Evolutionary conservation across 2,329 filamentous ascomycete species (phyloP), one percentile per base, ranked within the genome.

Genomic region (Aspergillus novoparasiticus): DNA sequence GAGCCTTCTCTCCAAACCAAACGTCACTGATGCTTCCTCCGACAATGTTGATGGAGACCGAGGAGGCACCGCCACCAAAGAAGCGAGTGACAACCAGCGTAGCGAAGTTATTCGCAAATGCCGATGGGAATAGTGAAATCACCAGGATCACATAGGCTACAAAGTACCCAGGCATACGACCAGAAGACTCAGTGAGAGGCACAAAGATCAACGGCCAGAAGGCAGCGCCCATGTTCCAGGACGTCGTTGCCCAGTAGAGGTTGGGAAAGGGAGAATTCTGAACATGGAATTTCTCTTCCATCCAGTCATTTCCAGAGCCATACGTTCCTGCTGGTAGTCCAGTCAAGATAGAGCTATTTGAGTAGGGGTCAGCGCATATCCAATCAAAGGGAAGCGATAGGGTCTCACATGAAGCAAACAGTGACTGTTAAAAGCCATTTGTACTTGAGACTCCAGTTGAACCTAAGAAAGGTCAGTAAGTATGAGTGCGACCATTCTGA

Each of bases 31-130:
- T 76, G 58, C 72, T 76, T 1, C 75, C 75, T 4, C 74, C 75
- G 10, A 76, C 75, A 12, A 77, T 76, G 54, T 82, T 82, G 43
- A 80, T 80, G 1, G 79, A 74, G 2, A 81, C 77, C 0, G 78
- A 80, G 1, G 79, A 79, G 28, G 76, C 78, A 2, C 80, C 77
- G 1, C 81, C 81, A 3, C 79, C 79, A 41, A 83, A 78, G 58
- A 82, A 79, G 0, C 81, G 74, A 2, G 79, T 80, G 0, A 81
- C 72, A 2, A 82, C 75, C 3, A 83, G 64, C 0, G 81, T 82
- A 0, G 81, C 80, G 58, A 80, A 82, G 58, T 82, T 82, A 5
- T 76, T 71, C 2, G 81, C 80, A 39, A 82, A 73, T 0, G 78
- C 79, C 23, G 79, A 80, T 4, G 77, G 76, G 45, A 83, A 75